Percentiles rank a stretch among this genome's conserved stretches.
Evolutionary conservation across 495 filamentous ascomycete species (phyloP).

Genomic region (Penicillium psychrofluorescens): DNA sequence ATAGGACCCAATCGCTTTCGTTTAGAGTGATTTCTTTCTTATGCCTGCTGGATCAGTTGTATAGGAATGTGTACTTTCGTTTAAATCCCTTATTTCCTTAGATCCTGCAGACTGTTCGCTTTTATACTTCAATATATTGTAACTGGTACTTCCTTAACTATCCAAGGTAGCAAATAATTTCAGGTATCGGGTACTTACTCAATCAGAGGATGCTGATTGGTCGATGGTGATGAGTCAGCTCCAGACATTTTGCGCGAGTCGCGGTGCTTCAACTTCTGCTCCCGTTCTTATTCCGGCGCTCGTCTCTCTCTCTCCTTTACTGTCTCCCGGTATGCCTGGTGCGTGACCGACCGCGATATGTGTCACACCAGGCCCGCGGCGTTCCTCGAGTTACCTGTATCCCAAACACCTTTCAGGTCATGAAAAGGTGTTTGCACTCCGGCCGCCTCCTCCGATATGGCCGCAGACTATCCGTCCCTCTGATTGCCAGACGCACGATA

Average conservation of each 20-base stretch:
- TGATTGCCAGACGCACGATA: background rate
- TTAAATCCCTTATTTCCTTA: background rate
- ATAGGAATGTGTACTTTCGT: slow-evolving; percentile 1
- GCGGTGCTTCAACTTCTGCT: background rate
- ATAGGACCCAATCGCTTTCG: background rate
- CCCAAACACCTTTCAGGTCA: slow-evolving; percentile 29
- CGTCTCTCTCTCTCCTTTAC: too few species aligned
- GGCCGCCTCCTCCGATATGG: slow-evolving; percentile 29
- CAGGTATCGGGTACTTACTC: too few species aligned
- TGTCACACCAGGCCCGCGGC: slow-evolving; percentile 22
- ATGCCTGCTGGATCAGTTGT: slow-evolving; percentile 15
- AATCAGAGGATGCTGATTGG: too few species aligned
- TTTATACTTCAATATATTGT: background rate
- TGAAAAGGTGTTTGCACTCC: slow-evolving; percentile 36
- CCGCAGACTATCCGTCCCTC: slow-evolving; percentile 14
- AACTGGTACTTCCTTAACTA: background rate
- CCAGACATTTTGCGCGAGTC: background rate
- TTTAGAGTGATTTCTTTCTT: slow-evolving; percentile 4
- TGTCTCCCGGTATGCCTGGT: slow-evolving; percentile 11
- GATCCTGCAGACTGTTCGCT: too few species aligned
- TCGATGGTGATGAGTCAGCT: too few species aligned
- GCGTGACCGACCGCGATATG: slow-evolving; percentile 29
- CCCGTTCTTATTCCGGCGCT: too few species aligned
- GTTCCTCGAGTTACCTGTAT: slow-evolving; percentile 20
- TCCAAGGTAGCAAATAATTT: too few species aligned